These are phyloP conservation scores for Mortierella sp. DNA, from an alignment of 371 early-diverging fungal species.

Conservation along the genomic window DNA sequence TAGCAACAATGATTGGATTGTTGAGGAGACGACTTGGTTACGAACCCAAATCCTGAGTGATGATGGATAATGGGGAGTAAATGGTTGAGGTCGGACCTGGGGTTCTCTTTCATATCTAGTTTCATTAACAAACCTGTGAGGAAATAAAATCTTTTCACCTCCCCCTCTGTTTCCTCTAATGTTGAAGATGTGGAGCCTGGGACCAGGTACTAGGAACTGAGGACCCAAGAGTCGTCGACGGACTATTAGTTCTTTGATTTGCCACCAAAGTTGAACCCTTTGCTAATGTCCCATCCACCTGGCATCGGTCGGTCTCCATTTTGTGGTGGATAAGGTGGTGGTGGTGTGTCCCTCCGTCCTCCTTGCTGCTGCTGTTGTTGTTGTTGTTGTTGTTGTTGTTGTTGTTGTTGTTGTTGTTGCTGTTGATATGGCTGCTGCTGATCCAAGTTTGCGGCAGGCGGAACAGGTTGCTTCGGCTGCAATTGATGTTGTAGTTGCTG, in stretches of 20 bases:
- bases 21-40: constrained; percentile 53
- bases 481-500: constrained; percentile 38
- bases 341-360: constrained; percentile 6
- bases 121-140: too few species aligned
- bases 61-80: constrained; percentile 1
- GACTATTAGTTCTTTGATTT: constrained; percentile 30
- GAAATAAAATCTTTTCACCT: too few species aligned
- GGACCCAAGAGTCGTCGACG: too few species aligned
- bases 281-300: constrained; percentile 36
- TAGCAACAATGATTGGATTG: constrained; percentile 47
- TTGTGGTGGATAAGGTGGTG: constrained; percentile 5
- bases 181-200: not conserved
- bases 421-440: constrained; percentile 1
- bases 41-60: constrained; percentile 45
- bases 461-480: constrained; percentile 26
- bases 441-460: not conserved
- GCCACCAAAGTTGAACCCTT: constrained; percentile 43
- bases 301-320: not conserved
- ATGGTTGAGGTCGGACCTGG: too few species aligned
- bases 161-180: not conserved
- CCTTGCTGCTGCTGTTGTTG: constrained; percentile 11
- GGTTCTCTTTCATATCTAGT: too few species aligned
- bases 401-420: constrained; percentile 2
- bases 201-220: too few species aligned
- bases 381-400: constrained; percentile 4